A percentile compares a stretch with the other conserved stretches of the same genome.
These are phyloP conservation scores for Lachnellula occidentalis DNA, from an alignment of 2,329 filamentous ascomycete genomes.

Conservation along the genomic window DNA sequence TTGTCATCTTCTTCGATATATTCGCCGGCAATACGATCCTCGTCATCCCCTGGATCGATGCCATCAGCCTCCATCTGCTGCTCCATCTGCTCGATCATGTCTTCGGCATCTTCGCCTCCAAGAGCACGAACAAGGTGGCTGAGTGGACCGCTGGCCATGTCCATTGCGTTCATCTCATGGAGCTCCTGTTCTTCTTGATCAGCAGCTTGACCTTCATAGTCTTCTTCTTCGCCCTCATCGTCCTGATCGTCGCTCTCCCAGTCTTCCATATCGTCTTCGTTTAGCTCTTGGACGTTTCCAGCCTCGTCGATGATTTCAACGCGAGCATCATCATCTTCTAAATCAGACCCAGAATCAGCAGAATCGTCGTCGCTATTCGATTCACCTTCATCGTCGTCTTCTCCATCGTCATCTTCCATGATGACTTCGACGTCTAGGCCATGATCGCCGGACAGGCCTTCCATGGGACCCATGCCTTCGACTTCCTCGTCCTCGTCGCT, in stretches of 20 bases:
- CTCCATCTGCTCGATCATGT: slow-evolving; percentile 36
- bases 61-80: slow-evolving; percentile 34
- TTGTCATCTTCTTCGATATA: slow-evolving; percentile 57
- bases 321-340: slow-evolving; percentile 41
- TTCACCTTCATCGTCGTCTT: slow-evolving; percentile 52
- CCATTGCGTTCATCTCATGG: slow-evolving; percentile 37
- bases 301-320: slow-evolving; percentile 60
- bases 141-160: slow-evolving; percentile 37
- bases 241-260: slow-evolving; percentile 60
- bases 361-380: slow-evolving; percentile 54
- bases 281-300: slow-evolving; percentile 42
- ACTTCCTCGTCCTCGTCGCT: slow-evolving; percentile 84
- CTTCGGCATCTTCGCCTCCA: slow-evolving; percentile 27
- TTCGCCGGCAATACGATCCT: slow-evolving; percentile 39
- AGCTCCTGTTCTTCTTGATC: slow-evolving; percentile 46
- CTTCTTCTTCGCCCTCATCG: slow-evolving; percentile 43
- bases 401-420: slow-evolving; percentile 68
- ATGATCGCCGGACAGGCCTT: slow-evolving; percentile 61
- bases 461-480: slow-evolving; percentile 78
- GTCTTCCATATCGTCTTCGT: slow-evolving; percentile 54
- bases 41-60: slow-evolving; percentile 44
- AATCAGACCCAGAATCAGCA: slow-evolving; percentile 51
- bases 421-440: slow-evolving; percentile 65
- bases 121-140: slow-evolving; percentile 53
- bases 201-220: slow-evolving; percentile 51